Conservation (phyloP, 176 grass and related monocot species). For the Alloteropsis semialata region DNA sequence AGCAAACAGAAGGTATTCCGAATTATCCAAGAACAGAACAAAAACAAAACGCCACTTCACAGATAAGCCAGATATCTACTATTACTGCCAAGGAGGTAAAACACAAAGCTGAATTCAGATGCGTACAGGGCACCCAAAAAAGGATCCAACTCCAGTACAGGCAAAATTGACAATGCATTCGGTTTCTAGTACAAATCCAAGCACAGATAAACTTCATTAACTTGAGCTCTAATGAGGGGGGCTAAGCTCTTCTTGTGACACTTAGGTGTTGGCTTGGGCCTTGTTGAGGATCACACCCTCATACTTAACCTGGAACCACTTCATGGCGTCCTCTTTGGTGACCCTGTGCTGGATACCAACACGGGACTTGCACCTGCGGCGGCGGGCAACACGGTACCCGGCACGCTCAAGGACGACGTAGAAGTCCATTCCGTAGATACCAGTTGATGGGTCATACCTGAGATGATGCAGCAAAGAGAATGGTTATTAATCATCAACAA, state of each 20-base stretch:
- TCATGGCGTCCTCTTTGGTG: not conserved
- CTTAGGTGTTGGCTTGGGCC: not conserved
- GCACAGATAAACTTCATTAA: not conserved
- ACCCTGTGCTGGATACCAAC: not conserved
- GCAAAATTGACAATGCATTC: not conserved
- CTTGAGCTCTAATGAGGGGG: not conserved
- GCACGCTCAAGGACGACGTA: not conserved
- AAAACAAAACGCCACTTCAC: too few species aligned
- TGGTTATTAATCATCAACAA: not conserved
- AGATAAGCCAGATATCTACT: not conserved
- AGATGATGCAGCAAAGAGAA: not conserved
- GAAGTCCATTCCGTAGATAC: not conserved
- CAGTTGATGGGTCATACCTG: not conserved
- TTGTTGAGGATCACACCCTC: not conserved
- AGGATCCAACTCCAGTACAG: not conserved
- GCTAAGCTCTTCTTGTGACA: not conserved
- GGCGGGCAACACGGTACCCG: not conserved
- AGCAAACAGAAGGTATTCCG: not conserved
- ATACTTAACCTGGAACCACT: not conserved
- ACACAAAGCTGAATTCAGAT: not conserved
- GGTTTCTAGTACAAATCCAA: not conserved
- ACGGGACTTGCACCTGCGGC: not conserved
- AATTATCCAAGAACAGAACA: not conserved
- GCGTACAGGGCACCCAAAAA: not conserved
- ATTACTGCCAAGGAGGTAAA: not conserved